A percentile compares a stretch with the other conserved stretches of the same genome.
Evolutionary conservation across 2,329 filamentous ascomycete species (phyloP).

Genomic region (Colletotrichum cuscutae): DNA sequence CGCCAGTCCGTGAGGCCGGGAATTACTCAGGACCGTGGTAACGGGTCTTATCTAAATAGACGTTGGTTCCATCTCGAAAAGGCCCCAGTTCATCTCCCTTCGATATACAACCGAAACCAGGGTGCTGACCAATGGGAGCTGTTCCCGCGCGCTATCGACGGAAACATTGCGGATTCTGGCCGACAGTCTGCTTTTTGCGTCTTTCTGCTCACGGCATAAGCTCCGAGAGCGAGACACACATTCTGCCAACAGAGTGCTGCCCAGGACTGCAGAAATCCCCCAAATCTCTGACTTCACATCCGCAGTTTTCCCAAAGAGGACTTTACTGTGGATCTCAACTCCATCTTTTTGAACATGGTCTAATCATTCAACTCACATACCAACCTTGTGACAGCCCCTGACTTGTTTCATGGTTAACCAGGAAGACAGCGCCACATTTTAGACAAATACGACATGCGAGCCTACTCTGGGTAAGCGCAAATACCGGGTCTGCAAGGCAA

Average conservation of each 20-base stretch:
- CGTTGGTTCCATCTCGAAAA: slow-evolving; percentile 8
- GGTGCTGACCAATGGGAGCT: slow-evolving; percentile 19
- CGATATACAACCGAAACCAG: slow-evolving; percentile 10
- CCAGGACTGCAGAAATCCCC: background rate
- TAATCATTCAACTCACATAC: background rate
- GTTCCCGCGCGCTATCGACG: slow-evolving; percentile 18
- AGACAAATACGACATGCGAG: slow-evolving; percentile 22
- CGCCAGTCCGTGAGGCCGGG: background rate
- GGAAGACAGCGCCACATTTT: slow-evolving; percentile 20
- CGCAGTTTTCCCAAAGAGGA: background rate
- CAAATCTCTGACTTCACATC: background rate
- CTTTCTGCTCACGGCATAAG: background rate
- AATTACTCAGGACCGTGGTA: slow-evolving; percentile 24
- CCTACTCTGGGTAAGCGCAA: background rate
- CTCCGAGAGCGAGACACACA: background rate
- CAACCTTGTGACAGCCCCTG: slow-evolving; percentile 14
- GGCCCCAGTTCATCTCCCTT: slow-evolving; percentile 30
- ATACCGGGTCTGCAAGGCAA: background rate
- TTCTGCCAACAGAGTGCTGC: background rate
- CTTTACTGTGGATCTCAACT: background rate
- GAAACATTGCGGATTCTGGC: slow-evolving; percentile 26
- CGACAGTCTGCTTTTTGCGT: background rate
- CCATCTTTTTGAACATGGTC: background rate
- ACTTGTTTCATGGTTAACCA: slow-evolving; percentile 21
- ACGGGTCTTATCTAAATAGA: slow-evolving; percentile 23